Evolutionary conservation across 2,329 filamentous ascomycete genomes (phyloP), one percentile per base, ranked within the genome.

Genomic region (Colletotrichum magnum): DNA sequence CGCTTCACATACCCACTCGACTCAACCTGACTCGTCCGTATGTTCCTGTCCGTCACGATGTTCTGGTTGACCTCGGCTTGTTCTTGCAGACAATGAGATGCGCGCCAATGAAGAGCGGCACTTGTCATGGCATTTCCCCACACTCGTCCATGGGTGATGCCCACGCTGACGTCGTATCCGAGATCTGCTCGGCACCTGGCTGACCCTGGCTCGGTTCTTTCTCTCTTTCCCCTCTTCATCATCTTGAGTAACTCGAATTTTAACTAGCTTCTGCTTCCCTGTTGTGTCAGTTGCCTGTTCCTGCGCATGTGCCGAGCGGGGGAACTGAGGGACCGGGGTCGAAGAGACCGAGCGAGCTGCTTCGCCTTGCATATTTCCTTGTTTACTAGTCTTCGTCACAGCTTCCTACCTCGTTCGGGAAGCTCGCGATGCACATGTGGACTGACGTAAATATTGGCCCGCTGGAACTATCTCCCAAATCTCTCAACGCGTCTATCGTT

Each of bases 101-200:
- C 62, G 66, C 62, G 32, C 61, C 62, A 69, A 69, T 69, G 32
- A 43, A 43, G 13, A 43, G 41, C 41, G 41, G 41, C 41, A 43
- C 41, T 16, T 43, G 41, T 43, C 41, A 43, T 43, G 41, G 5
- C 6, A n/a, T 43, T 43, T 15, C 41, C 41, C 51, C 43, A 50
- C 64, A 64, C 52, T 47, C 39, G 39, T 6, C 52, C 64, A 12
- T 39, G 32, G 32, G 10, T 36, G 32, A 43, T n/a, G 16, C 41
- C 13, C 41, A 43, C 41, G 16, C 48, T 59, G 59, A 68, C 59
- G 59, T 64, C 36, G 64, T 18, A 64, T 58, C 59, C 28, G 53
- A 51, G 58, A 68, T 58, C 64, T 68, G 32, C 36, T 52, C 64
- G 52, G 58, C 51, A 64, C 52, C 63, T 57, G 52, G 51, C 45